Evolutionary conservation across 345 rosid genomes (phyloP).

Genomic region (Mercurialis annua): DNA sequence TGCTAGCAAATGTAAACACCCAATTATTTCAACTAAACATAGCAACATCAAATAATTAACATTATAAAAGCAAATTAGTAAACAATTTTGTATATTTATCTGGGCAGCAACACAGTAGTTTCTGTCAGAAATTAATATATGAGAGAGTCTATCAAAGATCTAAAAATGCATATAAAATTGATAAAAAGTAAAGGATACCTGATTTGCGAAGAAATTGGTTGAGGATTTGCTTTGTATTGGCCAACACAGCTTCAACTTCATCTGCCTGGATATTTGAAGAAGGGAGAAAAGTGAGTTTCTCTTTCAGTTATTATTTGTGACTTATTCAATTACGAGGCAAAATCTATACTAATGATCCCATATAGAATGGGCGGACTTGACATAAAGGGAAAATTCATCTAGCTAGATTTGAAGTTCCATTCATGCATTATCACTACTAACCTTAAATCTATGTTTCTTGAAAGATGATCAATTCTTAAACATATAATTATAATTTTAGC

Average conservation of each 20-base stretch:
- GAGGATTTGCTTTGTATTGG: conserved; percentile 93
- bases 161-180: conserved; percentile 1
- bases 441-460: background rate
- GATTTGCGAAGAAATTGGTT: conserved; percentile 86
- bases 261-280: conserved; percentile 51
- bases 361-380: background rate
- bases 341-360: conserved; percentile 5
- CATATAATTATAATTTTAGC: background rate
- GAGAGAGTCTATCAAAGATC: background rate
- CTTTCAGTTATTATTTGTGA: background rate
- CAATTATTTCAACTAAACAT: background rate
- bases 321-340: conserved; percentile 2
- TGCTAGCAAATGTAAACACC: background rate
- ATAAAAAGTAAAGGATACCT: conserved; percentile 53
- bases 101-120: background rate
- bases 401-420: background rate
- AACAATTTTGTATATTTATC: background rate
- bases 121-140: background rate
- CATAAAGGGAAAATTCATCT: background rate
- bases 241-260: conserved; percentile 86
- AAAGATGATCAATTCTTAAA: background rate
- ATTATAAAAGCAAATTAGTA: background rate
- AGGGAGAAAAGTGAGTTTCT: conserved; percentile 18
- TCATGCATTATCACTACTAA: background rate
- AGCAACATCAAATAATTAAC: background rate